These are phyloP conservation scores for Penicillium sp. DNA, from an alignment of 2,329 filamentous ascomycete genomes.

Conservation along the genomic window DNA sequence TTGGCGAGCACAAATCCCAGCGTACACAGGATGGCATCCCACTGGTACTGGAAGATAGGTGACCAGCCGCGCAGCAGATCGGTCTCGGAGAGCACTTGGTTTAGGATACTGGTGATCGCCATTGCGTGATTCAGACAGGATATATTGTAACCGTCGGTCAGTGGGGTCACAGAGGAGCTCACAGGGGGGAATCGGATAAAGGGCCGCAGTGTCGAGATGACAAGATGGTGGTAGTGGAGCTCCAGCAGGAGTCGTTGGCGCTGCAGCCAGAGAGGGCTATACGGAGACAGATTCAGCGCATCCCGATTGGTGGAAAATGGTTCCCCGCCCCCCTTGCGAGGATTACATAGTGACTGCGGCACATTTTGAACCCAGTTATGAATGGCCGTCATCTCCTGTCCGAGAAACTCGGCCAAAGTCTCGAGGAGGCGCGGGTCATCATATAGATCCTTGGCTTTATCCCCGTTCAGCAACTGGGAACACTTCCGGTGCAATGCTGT, in stretches of 20 bases:
- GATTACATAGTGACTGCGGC: background rate
- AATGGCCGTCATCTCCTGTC: background rate
- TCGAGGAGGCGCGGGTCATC: background rate
- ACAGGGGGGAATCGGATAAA: constrained; percentile 39
- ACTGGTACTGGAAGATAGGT: background rate
- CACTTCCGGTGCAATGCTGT: background rate
- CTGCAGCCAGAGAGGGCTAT: constrained; percentile 43
- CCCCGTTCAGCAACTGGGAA: background rate
- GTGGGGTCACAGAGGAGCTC: background rate
- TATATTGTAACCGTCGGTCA: background rate
- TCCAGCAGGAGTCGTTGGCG: constrained; percentile 45
- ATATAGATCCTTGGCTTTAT: background rate
- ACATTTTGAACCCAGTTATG: background rate
- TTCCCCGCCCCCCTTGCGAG: background rate
- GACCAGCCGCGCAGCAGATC: background rate
- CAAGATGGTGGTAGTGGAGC: constrained; percentile 43
- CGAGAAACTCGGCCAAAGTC: background rate
- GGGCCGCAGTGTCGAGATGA: constrained; percentile 39
- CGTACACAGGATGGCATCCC: background rate
- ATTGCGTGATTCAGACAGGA: background rate
- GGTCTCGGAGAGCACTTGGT: background rate
- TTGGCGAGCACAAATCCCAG: background rate
- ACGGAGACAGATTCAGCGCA: constrained; percentile 23
- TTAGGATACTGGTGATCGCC: background rate
- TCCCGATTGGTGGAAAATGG: background rate